Percentiles rank a stretch among this genome's conserved stretches.
Conservation (phyloP, 2,329 filamentous ascomycete species). For the Exserohilum turcica region DNA sequence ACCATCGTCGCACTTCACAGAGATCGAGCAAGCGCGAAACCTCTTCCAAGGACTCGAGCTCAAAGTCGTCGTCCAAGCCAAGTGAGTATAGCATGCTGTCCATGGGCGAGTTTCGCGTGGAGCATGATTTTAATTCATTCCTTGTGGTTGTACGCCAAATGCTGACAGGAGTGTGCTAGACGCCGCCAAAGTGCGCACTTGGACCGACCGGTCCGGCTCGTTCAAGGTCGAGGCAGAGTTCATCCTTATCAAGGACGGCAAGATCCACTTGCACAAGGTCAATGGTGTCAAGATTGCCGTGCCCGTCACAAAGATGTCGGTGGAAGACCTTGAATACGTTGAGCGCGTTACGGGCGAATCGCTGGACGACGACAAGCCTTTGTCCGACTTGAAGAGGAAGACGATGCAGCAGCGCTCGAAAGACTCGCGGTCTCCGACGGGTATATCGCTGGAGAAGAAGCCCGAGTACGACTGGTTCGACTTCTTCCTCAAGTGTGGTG, state of each 20-base stretch:
- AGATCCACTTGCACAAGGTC: slow-evolving; percentile 96
- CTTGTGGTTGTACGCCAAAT: background rate
- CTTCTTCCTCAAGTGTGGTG: slow-evolving; percentile 92
- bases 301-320: slow-evolving; percentile 91
- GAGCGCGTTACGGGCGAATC: slow-evolving; percentile 86
- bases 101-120: background rate
- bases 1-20: slow-evolving; percentile 73
- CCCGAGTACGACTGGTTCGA: slow-evolving; percentile 98
- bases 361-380: slow-evolving; percentile 87
- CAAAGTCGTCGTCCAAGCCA: slow-evolving; percentile 65
- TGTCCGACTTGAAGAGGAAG: slow-evolving; percentile 75
- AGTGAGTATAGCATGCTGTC: slow-evolving; percentile 62
- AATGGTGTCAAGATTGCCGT: slow-evolving; percentile 99
- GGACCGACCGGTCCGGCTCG: slow-evolving; percentile 93
- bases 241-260: slow-evolving; percentile 89
- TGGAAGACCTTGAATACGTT: slow-evolving; percentile 93
- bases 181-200: slow-evolving; percentile 78
- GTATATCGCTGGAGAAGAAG: slow-evolving; percentile 69
- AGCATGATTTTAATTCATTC: background rate
- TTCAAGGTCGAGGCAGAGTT: slow-evolving; percentile 99
- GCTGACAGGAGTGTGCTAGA: slow-evolving; percentile 55
- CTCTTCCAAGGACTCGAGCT: slow-evolving; percentile 56
- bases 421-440: slow-evolving; percentile 56
- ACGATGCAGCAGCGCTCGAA: slow-evolving; percentile 55
- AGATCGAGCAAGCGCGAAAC: slow-evolving; percentile 72